These are phyloP conservation scores for Aspergillus pseudonomiae DNA, from an alignment of 2,329 filamentous ascomycete genomes.

Conservation along the genomic window DNA sequence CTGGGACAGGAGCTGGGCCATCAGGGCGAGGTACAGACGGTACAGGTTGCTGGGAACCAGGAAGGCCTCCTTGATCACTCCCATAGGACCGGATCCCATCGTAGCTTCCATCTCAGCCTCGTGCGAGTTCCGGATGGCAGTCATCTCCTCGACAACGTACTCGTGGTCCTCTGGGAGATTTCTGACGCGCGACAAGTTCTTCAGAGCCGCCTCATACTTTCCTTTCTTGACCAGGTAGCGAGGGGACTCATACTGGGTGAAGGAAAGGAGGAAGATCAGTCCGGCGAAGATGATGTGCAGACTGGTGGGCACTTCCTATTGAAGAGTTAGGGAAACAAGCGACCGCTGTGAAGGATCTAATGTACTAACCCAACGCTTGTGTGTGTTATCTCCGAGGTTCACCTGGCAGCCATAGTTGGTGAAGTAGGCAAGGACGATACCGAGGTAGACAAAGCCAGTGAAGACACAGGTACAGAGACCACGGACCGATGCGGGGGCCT, in stretches of 20 bases:
- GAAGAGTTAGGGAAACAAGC: not conserved
- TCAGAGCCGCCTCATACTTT: slow-evolving; percentile 52
- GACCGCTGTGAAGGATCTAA: slow-evolving; percentile 24
- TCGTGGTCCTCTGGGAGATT: slow-evolving; percentile 62
- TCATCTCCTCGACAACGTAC: slow-evolving; percentile 65
- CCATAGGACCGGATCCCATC: slow-evolving; percentile 64
- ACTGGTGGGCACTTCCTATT: slow-evolving; percentile 64
- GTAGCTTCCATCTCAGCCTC: slow-evolving; percentile 74
- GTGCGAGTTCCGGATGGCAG: slow-evolving; percentile 66
- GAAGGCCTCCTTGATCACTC: slow-evolving; percentile 70
- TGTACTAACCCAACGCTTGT: slow-evolving; percentile 52
- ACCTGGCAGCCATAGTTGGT: slow-evolving; percentile 66
- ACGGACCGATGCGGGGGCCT: slow-evolving; percentile 65
- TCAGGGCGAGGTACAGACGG: slow-evolving; percentile 67
- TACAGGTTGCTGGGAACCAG: slow-evolving; percentile 70
- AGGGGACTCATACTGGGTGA: slow-evolving; percentile 71
- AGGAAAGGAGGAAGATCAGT: slow-evolving; percentile 70
- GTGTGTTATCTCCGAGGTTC: slow-evolving; percentile 51
- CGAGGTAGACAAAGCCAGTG: slow-evolving; percentile 72
- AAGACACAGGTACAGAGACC: slow-evolving; percentile 75
- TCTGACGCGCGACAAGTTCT: slow-evolving; percentile 58
- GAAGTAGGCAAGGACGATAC: slow-evolving; percentile 79
- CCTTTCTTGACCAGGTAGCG: slow-evolving; percentile 70
- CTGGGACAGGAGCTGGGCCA: slow-evolving; percentile 72
- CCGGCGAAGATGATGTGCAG: slow-evolving; percentile 78